These are phyloP conservation scores for Termitomyces heimii DNA, from an alignment of 768 basidiomycete species.

Conservation along the genomic window DNA sequence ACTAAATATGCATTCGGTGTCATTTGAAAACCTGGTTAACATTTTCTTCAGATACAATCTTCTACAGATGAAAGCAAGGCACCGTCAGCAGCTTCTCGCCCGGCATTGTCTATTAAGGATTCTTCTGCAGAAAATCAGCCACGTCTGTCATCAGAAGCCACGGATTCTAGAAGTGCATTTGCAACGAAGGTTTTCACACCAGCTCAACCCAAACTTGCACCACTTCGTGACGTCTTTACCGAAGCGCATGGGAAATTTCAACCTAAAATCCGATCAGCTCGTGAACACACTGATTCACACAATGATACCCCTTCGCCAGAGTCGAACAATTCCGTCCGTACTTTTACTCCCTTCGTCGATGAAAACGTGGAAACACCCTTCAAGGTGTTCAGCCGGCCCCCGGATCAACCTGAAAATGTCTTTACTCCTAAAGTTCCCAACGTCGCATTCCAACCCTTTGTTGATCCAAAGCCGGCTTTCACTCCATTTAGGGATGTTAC, in stretches of 20 bases:
- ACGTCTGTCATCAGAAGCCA: constrained; percentile 23
- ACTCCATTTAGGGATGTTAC: constrained; percentile 34
- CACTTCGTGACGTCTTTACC: constrained; percentile 38
- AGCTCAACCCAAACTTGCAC: constrained; percentile 36
- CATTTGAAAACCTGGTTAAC: constrained; percentile 9
- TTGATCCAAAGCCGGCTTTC: constrained; percentile 28
- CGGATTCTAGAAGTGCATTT: constrained; percentile 40
- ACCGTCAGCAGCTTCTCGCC: constrained; percentile 30
- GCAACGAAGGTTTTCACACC: constrained; percentile 61
- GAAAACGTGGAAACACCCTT: constrained; percentile 43
- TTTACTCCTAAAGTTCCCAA: constrained; percentile 41
- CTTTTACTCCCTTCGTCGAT: constrained; percentile 36
- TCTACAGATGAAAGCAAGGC: constrained; percentile 52
- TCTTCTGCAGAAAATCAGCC: constrained; percentile 13
- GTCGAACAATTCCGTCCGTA: constrained; percentile 15
- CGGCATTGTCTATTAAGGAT: constrained; percentile 49
- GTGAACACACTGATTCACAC: constrained; percentile 40
- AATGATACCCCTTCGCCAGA: constrained; percentile 22
- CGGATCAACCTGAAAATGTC: constrained; percentile 38
- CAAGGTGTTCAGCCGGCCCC: constrained; percentile 76
- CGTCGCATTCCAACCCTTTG: constrained; percentile 34
- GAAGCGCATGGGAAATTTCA: constrained; percentile 38
- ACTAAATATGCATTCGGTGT: not conserved
- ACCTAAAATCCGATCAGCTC: constrained; percentile 28
- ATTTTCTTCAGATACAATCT: constrained; percentile 50